Conservation (phyloP, 495 filamentous ascomycete species). For the Xeromyces bisporus region DNA sequence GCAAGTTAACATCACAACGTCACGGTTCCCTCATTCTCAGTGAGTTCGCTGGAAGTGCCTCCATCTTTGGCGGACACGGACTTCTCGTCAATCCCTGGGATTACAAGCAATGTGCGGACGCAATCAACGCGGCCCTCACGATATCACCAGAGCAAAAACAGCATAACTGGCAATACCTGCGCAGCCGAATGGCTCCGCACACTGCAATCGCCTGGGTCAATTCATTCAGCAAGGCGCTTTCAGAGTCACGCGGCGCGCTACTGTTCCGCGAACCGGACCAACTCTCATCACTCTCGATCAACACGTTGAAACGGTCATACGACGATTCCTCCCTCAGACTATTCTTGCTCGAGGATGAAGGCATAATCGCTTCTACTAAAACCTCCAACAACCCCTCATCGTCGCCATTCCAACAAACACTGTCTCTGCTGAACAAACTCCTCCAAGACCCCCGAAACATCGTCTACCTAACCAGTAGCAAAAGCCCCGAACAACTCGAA, state of each 20-base stretch:
- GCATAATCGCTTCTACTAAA: constrained; percentile 49
- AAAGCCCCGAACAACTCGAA: constrained; percentile 63
- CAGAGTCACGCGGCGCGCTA: constrained; percentile 51
- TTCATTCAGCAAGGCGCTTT: constrained; percentile 40
- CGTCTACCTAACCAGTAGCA: constrained; percentile 70
- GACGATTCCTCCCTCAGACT: constrained; percentile 38
- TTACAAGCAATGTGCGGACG: constrained; percentile 60
- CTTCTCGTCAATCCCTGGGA: constrained; percentile 86
- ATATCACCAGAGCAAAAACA: constrained; percentile 56
- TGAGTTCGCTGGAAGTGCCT: constrained; percentile 82
- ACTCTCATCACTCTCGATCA: constrained; percentile 52
- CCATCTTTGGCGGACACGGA: constrained; percentile 50
- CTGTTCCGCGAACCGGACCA: constrained; percentile 50
- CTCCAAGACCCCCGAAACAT: constrained; percentile 51
- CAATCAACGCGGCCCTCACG: constrained; percentile 57
- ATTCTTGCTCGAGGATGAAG: constrained; percentile 73
- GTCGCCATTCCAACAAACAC: constrained; percentile 44
- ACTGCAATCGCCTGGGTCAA: constrained; percentile 63
- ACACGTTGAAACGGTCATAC: constrained; percentile 43
- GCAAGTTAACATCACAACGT: constrained; percentile 42
- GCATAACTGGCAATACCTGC: constrained; percentile 52
- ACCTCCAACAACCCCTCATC: too few species aligned
- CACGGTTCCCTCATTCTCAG: constrained; percentile 77
- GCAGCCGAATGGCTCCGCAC: constrained; percentile 48
- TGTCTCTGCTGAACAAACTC: constrained; percentile 51